These are phyloP conservation scores for Eucalyptus pauciflora DNA, from an alignment of 345 rosid genomes.

Conservation along the genomic window DNA sequence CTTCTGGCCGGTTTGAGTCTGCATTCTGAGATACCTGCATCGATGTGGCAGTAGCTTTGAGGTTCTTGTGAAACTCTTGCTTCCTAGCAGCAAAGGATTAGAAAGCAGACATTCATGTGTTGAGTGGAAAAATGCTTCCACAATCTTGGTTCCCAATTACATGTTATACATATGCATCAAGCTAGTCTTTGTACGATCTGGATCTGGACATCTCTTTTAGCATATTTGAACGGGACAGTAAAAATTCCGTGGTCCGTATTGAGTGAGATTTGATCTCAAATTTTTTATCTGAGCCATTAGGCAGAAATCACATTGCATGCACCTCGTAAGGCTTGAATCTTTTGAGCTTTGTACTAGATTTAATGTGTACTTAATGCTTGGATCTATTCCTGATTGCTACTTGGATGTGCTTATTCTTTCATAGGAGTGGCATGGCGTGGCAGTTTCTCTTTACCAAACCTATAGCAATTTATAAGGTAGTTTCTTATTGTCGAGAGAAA, in stretches of 20 bases:
- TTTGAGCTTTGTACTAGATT: not conserved
- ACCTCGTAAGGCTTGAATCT: not conserved
- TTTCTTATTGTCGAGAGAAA: not conserved
- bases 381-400: not conserved
- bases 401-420: not conserved
- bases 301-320: not conserved
- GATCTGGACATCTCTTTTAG: not conserved
- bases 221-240: not conserved
- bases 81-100: not conserved
- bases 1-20: not conserved
- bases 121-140: not conserved
- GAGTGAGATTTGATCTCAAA: not conserved
- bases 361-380: not conserved
- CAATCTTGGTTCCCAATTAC: not conserved
- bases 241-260: too few relatives aligned
- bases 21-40: too few relatives aligned
- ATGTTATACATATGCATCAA: not conserved
- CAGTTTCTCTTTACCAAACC: constrained; percentile 91
- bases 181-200: not conserved
- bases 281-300: not conserved
- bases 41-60: not conserved
- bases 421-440: constrained; percentile 59
- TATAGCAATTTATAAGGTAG: constrained; percentile 74
- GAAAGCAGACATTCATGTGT: not conserved
- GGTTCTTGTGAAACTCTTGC: not conserved